Evolutionary conservation across 768 basidiomycete species (phyloP).

Genomic region (Trametes coccinea): DNA sequence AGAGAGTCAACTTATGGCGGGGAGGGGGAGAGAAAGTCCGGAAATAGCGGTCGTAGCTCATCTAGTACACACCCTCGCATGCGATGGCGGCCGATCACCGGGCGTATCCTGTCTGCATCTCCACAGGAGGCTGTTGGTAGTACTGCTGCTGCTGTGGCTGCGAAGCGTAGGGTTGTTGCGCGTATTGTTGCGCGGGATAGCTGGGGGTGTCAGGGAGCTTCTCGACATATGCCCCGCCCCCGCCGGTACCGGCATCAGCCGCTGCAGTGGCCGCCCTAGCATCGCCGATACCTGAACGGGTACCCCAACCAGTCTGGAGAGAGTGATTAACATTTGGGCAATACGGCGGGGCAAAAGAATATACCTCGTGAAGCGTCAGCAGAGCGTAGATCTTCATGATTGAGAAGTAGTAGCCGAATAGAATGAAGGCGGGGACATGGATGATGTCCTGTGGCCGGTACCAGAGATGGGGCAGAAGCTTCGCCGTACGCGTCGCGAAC

Average conservation of each 20-base stretch:
- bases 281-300: slow-evolving; percentile 91
- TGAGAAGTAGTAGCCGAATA: slow-evolving; percentile 93
- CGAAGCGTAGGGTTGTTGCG: slow-evolving; percentile 13
- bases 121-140: slow-evolving; percentile 30
- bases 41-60: not conserved
- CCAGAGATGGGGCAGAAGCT: slow-evolving; percentile 67
- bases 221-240: slow-evolving; percentile 21
- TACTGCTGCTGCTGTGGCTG: slow-evolving; percentile 16
- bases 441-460: slow-evolving; percentile 57
- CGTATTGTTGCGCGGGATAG: slow-evolving; percentile 19
- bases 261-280: slow-evolving; percentile 75
- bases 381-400: slow-evolving; percentile 94
- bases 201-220: slow-evolving; percentile 27
- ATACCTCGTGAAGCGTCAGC: slow-evolving; percentile 86
- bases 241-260: slow-evolving; percentile 41
- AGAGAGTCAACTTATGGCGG: not conserved
- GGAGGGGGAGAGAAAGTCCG: slow-evolving; percentile 4
- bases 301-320: slow-evolving; percentile 86
- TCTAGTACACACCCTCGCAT: slow-evolving; percentile 7
- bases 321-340: not conserved
- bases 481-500: slow-evolving; percentile 68
- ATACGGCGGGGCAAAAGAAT: slow-evolving; percentile 22
- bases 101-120: slow-evolving; percentile 35
- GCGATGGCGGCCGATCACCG: slow-evolving; percentile 7
- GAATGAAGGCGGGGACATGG: slow-evolving; percentile 63